A percentile compares a stretch with the other conserved stretches of the same genome.
These are phyloP conservation scores for Pulveroboletus sp. DNA, from an alignment of 768 basidiomycete species.

Conservation along the genomic window DNA sequence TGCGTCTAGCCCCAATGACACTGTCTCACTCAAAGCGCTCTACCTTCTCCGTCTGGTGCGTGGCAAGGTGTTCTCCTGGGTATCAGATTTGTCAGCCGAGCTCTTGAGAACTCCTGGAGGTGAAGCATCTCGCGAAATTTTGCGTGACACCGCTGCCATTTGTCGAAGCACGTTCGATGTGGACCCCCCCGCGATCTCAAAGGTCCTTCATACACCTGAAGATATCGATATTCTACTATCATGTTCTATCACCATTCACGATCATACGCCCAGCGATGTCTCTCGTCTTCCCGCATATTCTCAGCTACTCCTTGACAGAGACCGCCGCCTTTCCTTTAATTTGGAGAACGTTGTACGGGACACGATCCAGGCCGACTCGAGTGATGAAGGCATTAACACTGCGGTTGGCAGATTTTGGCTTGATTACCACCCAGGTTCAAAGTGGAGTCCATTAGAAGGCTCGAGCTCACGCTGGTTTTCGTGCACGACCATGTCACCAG, in stretches of 20 bases:
- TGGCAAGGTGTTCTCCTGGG: slow-evolving; percentile 34
- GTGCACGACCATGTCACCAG: slow-evolving; percentile 17
- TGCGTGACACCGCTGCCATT: slow-evolving; percentile 19
- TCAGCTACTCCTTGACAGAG: slow-evolving; percentile 26
- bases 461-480: slow-evolving; percentile 31
- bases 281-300: slow-evolving; percentile 5
- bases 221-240: slow-evolving; percentile 31
- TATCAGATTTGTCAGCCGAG: slow-evolving; percentile 27
- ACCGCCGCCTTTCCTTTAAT: slow-evolving; percentile 31
- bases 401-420: slow-evolving; percentile 33
- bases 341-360: slow-evolving; percentile 22
- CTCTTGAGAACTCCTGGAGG: slow-evolving; percentile 7
- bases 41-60: slow-evolving; percentile 31
- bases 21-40: slow-evolving; percentile 18
- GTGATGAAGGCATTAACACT: slow-evolving; percentile 25
- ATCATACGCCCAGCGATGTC: slow-evolving; percentile 25
- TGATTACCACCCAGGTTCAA: slow-evolving; percentile 22
- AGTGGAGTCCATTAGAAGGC: slow-evolving; percentile 20
- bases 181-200: neutral
- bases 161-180: slow-evolving; percentile 32
- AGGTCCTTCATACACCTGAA: slow-evolving; percentile 19
- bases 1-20: slow-evolving; percentile 13
- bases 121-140: slow-evolving; percentile 1
- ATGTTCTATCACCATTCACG: slow-evolving; percentile 32
- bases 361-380: slow-evolving; percentile 5